Evolutionary conservation across 495 filamentous ascomycete genomes (phyloP), one percentile per base, ranked within the genome.

Genomic region (Hyaloscypha finlandica): DNA sequence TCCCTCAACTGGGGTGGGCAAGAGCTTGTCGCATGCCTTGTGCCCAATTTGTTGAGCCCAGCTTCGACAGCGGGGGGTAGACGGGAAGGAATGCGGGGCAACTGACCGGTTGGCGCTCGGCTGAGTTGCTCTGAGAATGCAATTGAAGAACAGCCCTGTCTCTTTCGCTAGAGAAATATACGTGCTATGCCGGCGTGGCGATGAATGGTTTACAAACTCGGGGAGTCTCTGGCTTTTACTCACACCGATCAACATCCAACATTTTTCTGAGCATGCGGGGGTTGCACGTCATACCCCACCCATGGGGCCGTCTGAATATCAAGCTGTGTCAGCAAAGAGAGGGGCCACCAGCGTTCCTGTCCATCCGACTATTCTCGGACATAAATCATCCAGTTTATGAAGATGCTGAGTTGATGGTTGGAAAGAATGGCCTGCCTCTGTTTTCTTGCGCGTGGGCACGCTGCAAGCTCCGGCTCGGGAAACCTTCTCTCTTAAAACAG

Each of bases 381-480:
- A 48, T 48, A 16, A 14, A 48, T 48, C 16, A 48, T 19, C 11
- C 9, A 48, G 42, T 48, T 16, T 6, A 48, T 48, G 42, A 48
- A 48, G 42, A 19, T 12, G 16, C 9, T 48, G 42, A 11, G 16
- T 16, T 48, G 16, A 4, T 11, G 16, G 42, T 48, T 48, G 6
- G 42, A 48, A 37, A 6, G 35, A 37, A 25, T 25, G 25, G 25
- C 25, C 25, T 37, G 35, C 6, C 35, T 16, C 16, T 48, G 4
- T 48, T 48, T 48, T 48, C 16, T 19, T 48, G 42, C 35, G 12
- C 35, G 8, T 12, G 42, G 42, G 16, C 42, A 48, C 1, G 9
- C 12, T 37, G 35, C 16, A 48, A 14, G 42, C 42, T 16, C 42
- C 4, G 75, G 77, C 53, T 56, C 53, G 53, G 53, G 20, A 56